Evolutionary conservation across 2,329 filamentous ascomycete genomes (phyloP), one percentile per base, ranked within the genome.

Genomic region (Claviceps paspali): DNA sequence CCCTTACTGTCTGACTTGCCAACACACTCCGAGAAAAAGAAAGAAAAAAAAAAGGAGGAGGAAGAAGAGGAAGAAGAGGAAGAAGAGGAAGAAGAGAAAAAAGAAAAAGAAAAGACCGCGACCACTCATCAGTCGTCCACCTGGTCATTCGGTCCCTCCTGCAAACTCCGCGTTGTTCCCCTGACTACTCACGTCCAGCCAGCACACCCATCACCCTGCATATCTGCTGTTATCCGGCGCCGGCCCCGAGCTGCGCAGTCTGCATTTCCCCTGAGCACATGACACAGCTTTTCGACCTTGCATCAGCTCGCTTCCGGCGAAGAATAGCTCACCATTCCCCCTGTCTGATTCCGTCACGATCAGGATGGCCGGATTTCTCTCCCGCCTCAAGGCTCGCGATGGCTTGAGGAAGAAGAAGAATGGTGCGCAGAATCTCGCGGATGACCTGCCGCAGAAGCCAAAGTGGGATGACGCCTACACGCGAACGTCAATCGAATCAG

Each of bases 391-490:
- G 68, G 71, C 73, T 63, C 86, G 79, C 63, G 83, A 91, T 63
- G 69, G 68, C 53, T 61, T 64, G 47, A 69, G 68, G 48, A 78
- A 74, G 57, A 82, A 81, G 61, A 87, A 86, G 62, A 72, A 68
- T 45, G 60, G 64, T 38, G 59, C 67, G 44, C 61, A 70, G 44
- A 58, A 68, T 38, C 56, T 63, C 12, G 54, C 65, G 35, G 59
- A 72, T 41, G 62, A 68, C 45, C 61, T 66, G 19, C 73, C 77
- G 27, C 60, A 68, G 43, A 85, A 86, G 61, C 82, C 82, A 39
- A 73, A 71, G 58, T 95, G 85, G 81, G 82, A 84, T 43, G 82
- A 95, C 56, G 82, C 85, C 45, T 98, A 86, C 75, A 70, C 76
- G 44, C 80, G 88, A 52, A 82, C 72, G 38, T 74, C 78, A 33